Conservation (phyloP, 805 yeast species). For the Nakazawaea molendinolei region DNA sequence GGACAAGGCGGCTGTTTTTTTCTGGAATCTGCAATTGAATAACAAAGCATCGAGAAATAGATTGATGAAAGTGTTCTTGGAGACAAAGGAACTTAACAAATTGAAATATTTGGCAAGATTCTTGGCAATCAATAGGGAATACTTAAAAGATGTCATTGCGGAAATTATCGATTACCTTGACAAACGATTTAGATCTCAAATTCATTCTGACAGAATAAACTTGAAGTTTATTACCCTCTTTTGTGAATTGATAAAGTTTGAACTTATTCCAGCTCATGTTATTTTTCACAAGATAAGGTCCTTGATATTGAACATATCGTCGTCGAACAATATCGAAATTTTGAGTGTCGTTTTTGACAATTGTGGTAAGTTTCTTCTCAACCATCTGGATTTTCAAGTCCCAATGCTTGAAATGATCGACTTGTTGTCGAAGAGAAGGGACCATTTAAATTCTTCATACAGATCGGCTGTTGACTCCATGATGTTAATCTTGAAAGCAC, state of each 20-base stretch:
- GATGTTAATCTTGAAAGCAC: conserved; percentile 49
- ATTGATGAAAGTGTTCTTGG: conserved; percentile 48
- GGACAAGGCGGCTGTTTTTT: conserved; percentile 21
- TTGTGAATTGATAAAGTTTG: conserved; percentile 72
- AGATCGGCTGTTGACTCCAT: conserved; percentile 55
- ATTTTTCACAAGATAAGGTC: conserved; percentile 67
- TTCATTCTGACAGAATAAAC: conserved; percentile 44
- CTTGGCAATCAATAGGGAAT: conserved; percentile 48
- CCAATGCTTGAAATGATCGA: conserved; percentile 60
- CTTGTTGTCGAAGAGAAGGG: no score
- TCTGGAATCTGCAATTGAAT: conserved; percentile 45
- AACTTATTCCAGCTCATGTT: conserved; percentile 61
- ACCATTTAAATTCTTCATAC: no score
- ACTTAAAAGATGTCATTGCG: conserved; percentile 42
- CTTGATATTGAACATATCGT: conserved; percentile 43
- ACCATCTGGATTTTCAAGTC: conserved; percentile 46
- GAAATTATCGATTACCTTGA: conserved; percentile 52
- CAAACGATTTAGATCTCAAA: conserved; percentile 51
- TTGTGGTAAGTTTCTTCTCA: conserved; percentile 59
- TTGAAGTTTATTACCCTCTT: conserved; percentile 57
- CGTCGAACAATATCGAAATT: conserved; percentile 59
- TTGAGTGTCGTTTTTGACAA: conserved; percentile 66
- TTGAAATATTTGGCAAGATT: conserved; percentile 56
- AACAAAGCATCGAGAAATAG: conserved; percentile 70
- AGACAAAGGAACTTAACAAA: conserved; percentile 37